Evolutionary conservation across 257 asterid genomes (phyloP).

Genomic region (Lithospermum erythrorhizon): DNA sequence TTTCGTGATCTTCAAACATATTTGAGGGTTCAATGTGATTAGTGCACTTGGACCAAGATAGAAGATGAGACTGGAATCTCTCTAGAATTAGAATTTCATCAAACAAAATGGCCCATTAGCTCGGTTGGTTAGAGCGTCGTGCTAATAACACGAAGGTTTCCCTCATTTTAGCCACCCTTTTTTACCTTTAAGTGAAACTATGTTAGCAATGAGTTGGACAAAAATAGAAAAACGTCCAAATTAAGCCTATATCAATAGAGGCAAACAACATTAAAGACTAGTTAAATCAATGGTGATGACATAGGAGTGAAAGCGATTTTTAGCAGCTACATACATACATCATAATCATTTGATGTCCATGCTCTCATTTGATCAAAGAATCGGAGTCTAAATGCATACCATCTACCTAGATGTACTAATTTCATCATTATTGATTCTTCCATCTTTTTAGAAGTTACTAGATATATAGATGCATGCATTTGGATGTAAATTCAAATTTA

Average conservation of each 20-base stretch:
- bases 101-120: too few relatives aligned
- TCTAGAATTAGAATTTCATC: too few relatives aligned
- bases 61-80: too few relatives aligned
- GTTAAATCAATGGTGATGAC: neutral
- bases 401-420: too few relatives aligned
- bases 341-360: too few relatives aligned
- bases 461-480: neutral
- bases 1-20: too few relatives aligned
- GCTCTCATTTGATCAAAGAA: too few relatives aligned
- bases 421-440: neutral
- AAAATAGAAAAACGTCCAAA: neutral
- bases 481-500: neutral
- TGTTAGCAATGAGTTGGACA: neutral
- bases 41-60: too few relatives aligned
- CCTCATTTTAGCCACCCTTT: too few relatives aligned
- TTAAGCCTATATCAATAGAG: neutral
- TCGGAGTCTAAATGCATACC: too few relatives aligned
- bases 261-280: neutral
- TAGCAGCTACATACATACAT: neutral
- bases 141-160: constrained; percentile 27
- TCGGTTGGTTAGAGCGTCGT: constrained; percentile 7
- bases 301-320: neutral
- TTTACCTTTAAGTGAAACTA: too few relatives aligned
- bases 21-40: too few relatives aligned
- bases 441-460: neutral